Conservation (phyloP, 1,139 yeast species). For the Eremothecium coryli region DNA sequence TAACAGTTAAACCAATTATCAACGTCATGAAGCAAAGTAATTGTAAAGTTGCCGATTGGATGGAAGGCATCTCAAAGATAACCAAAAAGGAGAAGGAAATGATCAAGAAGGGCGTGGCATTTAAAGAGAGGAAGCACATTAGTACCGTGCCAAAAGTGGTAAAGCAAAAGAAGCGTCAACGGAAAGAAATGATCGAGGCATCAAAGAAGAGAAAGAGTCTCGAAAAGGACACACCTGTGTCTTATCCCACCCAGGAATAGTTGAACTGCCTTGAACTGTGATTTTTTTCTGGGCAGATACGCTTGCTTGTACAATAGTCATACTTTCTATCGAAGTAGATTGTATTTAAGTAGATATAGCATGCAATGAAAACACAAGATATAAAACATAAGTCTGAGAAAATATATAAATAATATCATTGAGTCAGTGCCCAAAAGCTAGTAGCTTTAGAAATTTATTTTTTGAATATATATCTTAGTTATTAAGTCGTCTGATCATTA, state of each 20-base stretch:
- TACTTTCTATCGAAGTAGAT: too few relatives aligned
- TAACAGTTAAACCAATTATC: conserved; percentile 69
- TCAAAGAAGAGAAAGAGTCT: conserved; percentile 50
- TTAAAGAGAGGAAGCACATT: conserved; percentile 49
- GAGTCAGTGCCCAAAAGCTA: too few relatives aligned
- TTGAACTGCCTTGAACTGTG: too few relatives aligned
- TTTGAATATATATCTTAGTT: neutral
- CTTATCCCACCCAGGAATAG: too few relatives aligned
- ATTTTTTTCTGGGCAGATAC: too few relatives aligned
- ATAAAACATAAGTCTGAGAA: too few relatives aligned
- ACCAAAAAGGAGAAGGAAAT: conserved; percentile 56
- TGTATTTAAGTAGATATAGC: too few relatives aligned
- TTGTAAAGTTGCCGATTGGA: conserved; percentile 67
- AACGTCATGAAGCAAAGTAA: conserved; percentile 96
- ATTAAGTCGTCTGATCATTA: neutral
- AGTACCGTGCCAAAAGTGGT: conserved; percentile 78
- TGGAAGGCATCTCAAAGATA: conserved; percentile 66
- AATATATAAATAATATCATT: too few relatives aligned
- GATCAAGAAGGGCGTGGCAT: conserved; percentile 45
- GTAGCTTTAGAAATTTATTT: neutral
- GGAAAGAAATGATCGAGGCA: conserved; percentile 67
- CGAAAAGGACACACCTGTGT: neutral
- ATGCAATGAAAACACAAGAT: too few relatives aligned
- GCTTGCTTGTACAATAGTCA: too few relatives aligned
- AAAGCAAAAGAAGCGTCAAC: conserved; percentile 54